Evolutionary conservation across 805 yeast genomes (phyloP).

Genomic region (Ogataea siamensis): DNA sequence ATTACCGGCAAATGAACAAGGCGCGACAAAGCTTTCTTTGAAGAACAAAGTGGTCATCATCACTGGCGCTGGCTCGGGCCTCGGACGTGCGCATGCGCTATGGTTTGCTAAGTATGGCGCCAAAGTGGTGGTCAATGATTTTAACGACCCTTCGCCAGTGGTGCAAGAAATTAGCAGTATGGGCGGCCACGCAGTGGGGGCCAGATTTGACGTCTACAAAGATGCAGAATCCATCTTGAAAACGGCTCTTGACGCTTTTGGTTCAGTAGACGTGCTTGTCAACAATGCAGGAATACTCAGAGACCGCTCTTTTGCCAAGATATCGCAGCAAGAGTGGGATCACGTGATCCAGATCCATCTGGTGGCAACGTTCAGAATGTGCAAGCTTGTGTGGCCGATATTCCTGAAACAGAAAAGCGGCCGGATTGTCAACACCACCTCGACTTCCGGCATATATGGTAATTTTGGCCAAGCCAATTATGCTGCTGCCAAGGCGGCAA

Average conservation of each 20-base stretch:
- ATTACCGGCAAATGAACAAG: conserved; percentile 58
- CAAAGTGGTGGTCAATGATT: conserved; percentile 90
- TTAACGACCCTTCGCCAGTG: conserved; percentile 67
- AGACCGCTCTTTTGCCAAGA: conserved; percentile 82
- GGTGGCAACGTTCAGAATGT: conserved; percentile 73
- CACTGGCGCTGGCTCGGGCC: conserved; percentile 94
- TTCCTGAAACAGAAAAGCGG: conserved; percentile 78
- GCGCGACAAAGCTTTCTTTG: conserved; percentile 55
- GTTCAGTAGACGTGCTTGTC: conserved; percentile 78
- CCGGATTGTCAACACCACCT: conserved; percentile 81
- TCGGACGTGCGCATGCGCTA: conserved; percentile 87
- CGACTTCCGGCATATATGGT: conserved; percentile 97
- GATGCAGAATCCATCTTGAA: conserved; percentile 74
- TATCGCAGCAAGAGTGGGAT: conserved; percentile 83
- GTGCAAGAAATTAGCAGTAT: conserved; percentile 70
- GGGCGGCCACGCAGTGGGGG: conserved; percentile 77
- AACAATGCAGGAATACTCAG: conserved; percentile 95
- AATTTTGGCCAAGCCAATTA: conserved; percentile 97
- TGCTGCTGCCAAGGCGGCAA: conserved; percentile 88
- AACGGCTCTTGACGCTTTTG: conserved; percentile 73
- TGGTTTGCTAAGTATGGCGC: conserved; percentile 90
- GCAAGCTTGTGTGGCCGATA: conserved; percentile 91
- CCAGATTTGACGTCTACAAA: conserved; percentile 74
- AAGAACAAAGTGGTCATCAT: conserved; percentile 83
- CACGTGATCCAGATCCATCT: conserved; percentile 79